Evolutionary conservation across 2,329 filamentous ascomycete species (phyloP), one percentile per base, ranked within the genome.

Genomic region (Endothia cerciana): DNA sequence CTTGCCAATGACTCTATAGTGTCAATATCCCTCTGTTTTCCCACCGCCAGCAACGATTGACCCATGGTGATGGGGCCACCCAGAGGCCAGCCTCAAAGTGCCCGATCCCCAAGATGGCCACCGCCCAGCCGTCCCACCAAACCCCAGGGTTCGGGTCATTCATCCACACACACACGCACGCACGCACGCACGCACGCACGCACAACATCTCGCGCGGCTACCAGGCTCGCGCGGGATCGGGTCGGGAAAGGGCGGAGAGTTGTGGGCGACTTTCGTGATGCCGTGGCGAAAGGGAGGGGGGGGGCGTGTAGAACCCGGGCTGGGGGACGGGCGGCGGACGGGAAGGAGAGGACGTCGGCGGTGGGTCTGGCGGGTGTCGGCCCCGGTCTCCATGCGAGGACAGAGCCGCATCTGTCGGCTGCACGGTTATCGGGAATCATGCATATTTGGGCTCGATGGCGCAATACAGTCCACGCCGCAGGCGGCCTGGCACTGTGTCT

Each of bases 321-420:
- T 5, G 10, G 33, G 33, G 6, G 33, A 36, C 33, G 10, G 33
- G n/a, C n/a, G 62, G 62, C 56, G 57, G 62, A 51, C 62, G 62
- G 62, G 36, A 67, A 62, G 8, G 66, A 65, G 59, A 68, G 66
- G 66, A 68, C 63, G 66, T 68, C 66, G 66, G 63, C 45, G 59
- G 62, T 67, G 65, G 62, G 60, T 63, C 38, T 57, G 25, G 57
- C 60, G 57, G 62, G 62, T 63, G 59, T 60, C 63, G 56, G 65
- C 53, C 59, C 65, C 61, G 65, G 57, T 65, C 58, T 59, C 62
- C 41, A 64, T 53, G 57, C 43, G 43, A 49, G 19, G 43, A 60
- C 63, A 68, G 63, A 68, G 63, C 65, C 65, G 66, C 66, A 67
- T 60, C 51, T 60, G 56, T 59, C 65, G 65, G 65, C 62, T 64